A percentile compares a stretch with the other conserved stretches of the same genome.
Conservation (phyloP, 371 early-diverging fungal genomes). For the Basidiobolus meristosporus region DNA sequence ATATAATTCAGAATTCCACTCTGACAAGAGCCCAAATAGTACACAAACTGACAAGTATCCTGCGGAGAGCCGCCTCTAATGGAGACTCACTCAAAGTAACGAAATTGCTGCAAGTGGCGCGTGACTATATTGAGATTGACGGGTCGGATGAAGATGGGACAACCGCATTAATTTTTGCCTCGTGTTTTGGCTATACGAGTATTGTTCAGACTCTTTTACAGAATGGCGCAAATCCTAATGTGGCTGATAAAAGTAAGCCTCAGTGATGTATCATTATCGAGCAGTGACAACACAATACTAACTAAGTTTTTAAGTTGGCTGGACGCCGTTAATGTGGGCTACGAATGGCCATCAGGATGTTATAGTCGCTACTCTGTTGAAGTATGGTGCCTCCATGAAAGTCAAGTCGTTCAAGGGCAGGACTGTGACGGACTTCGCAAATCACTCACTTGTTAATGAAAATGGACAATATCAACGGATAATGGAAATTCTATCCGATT, state of each 20-base stretch:
- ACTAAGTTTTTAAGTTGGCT: no score
- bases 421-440: conserved; percentile 57
- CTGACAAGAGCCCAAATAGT: no score
- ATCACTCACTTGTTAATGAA: conserved; percentile 5
- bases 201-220: conserved; percentile 40
- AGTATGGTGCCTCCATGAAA: conserved; percentile 55
- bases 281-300: no score
- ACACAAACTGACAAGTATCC: conserved; percentile 26
- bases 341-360: conserved; percentile 64
- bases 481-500: conserved; percentile 18
- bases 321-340: conserved; percentile 95
- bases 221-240: conserved; percentile 55
- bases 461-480: conserved; percentile 31
- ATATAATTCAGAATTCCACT: no score
- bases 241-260: conserved; percentile 49
- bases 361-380: conserved; percentile 53
- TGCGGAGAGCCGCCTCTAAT: conserved; percentile 35
- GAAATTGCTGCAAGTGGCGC: conserved; percentile 23
- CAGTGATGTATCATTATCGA: no score
- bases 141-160: conserved; percentile 67
- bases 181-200: conserved; percentile 66
- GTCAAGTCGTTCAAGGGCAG: conserved; percentile 55
- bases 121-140: conserved; percentile 51
- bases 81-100: conserved; percentile 22
- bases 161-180: conserved; percentile 65